A percentile compares a stretch with the other conserved stretches of the same genome.
These are phyloP conservation scores for Metarhizium anisopliae DNA, from an alignment of 2,329 filamentous ascomycete species.

Conservation along the genomic window DNA sequence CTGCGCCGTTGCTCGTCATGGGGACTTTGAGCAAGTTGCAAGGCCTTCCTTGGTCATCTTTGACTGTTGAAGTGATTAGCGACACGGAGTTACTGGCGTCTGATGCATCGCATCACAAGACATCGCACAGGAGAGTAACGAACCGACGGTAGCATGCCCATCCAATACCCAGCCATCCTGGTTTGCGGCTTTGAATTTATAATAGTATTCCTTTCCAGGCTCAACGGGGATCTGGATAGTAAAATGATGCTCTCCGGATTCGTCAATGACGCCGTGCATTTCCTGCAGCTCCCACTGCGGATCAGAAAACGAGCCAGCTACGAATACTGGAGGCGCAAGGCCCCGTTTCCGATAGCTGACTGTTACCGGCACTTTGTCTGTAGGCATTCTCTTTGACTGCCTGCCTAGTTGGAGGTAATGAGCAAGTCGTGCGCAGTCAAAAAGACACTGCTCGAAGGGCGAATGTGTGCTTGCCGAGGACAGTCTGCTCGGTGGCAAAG, in stretches of 20 bases:
- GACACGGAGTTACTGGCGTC: neutral
- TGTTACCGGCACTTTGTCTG: slow-evolving; percentile 32
- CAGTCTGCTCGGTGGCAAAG: neutral
- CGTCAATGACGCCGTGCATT: slow-evolving; percentile 47
- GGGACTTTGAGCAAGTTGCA: slow-evolving; percentile 12
- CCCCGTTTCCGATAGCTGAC: slow-evolving; percentile 54
- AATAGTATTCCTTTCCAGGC: slow-evolving; percentile 54
- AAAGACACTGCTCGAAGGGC: neutral
- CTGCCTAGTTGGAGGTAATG: no score
- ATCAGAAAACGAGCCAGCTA: slow-evolving; percentile 60
- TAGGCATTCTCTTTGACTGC: slow-evolving; percentile 11
- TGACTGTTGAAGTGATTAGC: slow-evolving; percentile 1
- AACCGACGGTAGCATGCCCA: slow-evolving; percentile 52
- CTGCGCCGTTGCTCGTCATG: slow-evolving; percentile 7
- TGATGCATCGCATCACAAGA: neutral
- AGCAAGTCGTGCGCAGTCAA: neutral
- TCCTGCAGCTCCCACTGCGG: slow-evolving; percentile 59
- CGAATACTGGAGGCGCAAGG: slow-evolving; percentile 56
- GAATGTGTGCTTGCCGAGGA: neutral
- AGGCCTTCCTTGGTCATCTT: slow-evolving; percentile 6
- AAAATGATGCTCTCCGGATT: slow-evolving; percentile 49
- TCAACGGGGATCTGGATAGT: slow-evolving; percentile 44
- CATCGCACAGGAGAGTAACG: neutral
- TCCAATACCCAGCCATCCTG: slow-evolving; percentile 65
- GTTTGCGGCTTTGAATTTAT: slow-evolving; percentile 62